Evolutionary conservation across 306 rosid genomes (phyloP).

Genomic region (Myrica gale): DNA sequence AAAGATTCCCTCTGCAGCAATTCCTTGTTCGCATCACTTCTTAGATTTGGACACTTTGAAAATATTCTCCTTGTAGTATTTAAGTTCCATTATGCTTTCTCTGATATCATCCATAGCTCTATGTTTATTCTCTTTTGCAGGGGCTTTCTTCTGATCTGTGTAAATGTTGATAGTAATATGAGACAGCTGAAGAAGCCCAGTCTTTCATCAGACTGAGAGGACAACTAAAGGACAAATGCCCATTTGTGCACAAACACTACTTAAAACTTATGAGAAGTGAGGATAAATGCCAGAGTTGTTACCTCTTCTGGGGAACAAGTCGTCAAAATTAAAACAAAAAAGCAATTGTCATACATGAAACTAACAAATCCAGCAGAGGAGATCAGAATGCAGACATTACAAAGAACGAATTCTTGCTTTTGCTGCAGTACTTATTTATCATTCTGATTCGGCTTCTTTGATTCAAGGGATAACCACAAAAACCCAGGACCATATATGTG

Average conservation of each 20-base stretch:
- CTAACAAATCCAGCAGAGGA: neutral
- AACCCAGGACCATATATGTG: neutral
- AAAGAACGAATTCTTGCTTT: neutral
- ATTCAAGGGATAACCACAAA: neutral
- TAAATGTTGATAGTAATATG: neutral
- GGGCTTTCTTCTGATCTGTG: constrained; percentile 69
- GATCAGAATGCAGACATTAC: neutral
- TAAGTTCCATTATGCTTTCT: constrained; percentile 85
- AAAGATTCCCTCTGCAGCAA: neutral
- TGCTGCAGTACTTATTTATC: no score
- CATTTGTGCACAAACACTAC: neutral
- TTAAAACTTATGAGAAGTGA: neutral
- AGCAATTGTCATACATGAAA: neutral
- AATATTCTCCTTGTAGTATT: constrained; percentile 69
- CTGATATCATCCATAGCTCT: constrained; percentile 96
- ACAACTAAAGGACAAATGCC: neutral
- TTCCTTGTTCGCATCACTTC: constrained; percentile 43
- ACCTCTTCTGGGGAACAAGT: neutral
- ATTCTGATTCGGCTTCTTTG: no score
- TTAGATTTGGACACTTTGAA: constrained; percentile 54
- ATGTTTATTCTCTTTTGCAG: constrained; percentile 64
- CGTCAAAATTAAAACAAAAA: no score
- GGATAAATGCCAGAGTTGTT: neutral
- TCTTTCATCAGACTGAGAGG: no score
- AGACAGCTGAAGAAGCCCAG: no score